Base-by-base conservation (phyloP, 176 grass and related monocot genomes). In the Oryza glumipatula region DNA sequence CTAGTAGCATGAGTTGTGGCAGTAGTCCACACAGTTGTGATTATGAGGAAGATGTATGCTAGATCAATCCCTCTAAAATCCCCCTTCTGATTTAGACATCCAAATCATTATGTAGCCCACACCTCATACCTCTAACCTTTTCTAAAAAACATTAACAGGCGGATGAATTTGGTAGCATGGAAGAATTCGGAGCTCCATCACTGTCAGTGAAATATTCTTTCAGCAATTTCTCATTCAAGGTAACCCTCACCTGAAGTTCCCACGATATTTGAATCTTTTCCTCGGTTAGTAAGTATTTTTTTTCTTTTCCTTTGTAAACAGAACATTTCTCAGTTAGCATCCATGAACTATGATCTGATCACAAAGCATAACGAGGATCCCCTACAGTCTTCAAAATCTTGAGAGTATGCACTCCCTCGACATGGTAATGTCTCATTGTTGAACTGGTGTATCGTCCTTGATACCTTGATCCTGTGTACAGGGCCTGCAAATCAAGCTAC, bases 201-300 rank as follows among this genome's bases (percentile, higher is more conserved):
- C 73, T 90, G 35, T 65, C 89, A 11, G 91, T 94, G 68, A 98
- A 92, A 64, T 98, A 98, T 61, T 98, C 96, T 24, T 98, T 98
- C 86, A 98, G 96, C 56, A 98, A 98, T 86, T 98, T 98, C 74
- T 98, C 96, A 11, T 98, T 98, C 80, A 98, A 98, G 93, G 96
- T 92, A 67, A 78, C 32, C n/a, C 41, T 70, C 70, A 26, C 36
- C 73, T 35, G 4, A 81, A 54, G 4, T 76, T 76, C 7, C 33
- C 1, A 11, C 14, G 7, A 15, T 36, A 8, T 17, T 32, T 22
- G 21, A 68, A 39, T n/a, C 51, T 21, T 79, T 23, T 10, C 1
- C 17, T 76, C 0, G 5, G 19, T 63, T 35, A 72, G 9, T 88
- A 65, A 48, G 63, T 23, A 26, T 22, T 46, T 32, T 30, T 32